Evolutionary conservation across 352 stramenopile species (phyloP), one percentile per base, ranked within the genome.

Genomic region (Paralagenidium karlingii): DNA sequence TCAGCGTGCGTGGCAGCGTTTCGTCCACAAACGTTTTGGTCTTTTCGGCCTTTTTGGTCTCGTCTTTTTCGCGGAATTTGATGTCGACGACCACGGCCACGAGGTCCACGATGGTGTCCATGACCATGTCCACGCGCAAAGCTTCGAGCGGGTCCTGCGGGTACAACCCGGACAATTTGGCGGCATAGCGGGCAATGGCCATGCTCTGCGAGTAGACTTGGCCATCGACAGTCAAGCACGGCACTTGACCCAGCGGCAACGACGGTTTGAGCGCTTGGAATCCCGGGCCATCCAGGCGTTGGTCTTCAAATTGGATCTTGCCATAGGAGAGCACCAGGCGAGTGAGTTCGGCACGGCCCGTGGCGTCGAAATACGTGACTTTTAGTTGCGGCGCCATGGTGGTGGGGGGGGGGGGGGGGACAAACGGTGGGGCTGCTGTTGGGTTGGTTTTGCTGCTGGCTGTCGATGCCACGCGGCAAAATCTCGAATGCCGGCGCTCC

Each of bases 71-170:
- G 32, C 38, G 45, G 41, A 27, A 57, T 36, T 26, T 61, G 18
- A 66, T 62, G n/a, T 75, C 71, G 34, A 76, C 56, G 11, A 63
- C 56, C n/a, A 66, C 33, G 47, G 67, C 63, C 30, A 77, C 65
- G 10, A 26, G 19, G 19, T 49, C 43, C 16, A 33, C 13, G 13
- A 38, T 38, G 20, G 33, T 26, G 21, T 49, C 48, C 38, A 52
- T 47, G 21, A 69, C 45, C 43, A 55, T 66, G n/a, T 81, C 66
- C 11, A 69, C 61, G 21, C 49, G 46, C 22, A 79, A 55, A 3
- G 41, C 55, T 24, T 71, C 43, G 1, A 62, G 22, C 5, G 57
- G 34, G 20, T 76, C 62, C 1, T 47, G 19, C 10, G 66, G 63
- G 55, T 77, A 81, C 8, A 79, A 38, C n/a, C 60, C 58, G n/a